Conservation (phyloP, 345 rosid genomes). For the Iberis pinnata region DNA sequence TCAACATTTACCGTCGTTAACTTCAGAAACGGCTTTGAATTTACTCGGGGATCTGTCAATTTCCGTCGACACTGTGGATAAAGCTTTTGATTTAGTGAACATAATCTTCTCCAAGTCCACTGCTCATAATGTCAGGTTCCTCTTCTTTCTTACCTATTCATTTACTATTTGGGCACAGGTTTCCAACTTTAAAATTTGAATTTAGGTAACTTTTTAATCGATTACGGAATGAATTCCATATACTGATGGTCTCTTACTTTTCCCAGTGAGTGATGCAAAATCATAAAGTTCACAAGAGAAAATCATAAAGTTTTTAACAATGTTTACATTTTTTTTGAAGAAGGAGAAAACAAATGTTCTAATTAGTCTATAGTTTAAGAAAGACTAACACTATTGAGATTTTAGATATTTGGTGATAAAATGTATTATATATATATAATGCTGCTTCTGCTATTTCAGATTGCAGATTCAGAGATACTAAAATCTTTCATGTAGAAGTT, state of each 20-base stretch:
- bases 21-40: no score
- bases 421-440: constrained; percentile 10
- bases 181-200: no score
- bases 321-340: not conserved
- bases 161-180: no score
- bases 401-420: constrained; percentile 6
- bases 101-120: no score
- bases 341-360: constrained; percentile 3
- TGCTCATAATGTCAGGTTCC: no score
- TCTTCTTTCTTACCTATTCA: no score
- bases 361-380: constrained; percentile 24
- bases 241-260: not conserved
- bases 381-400: constrained; percentile 14
- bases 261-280: not conserved
- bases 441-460: constrained; percentile 2
- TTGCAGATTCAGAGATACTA: constrained; percentile 1
- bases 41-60: no score
- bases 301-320: constrained; percentile 9
- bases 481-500: constrained; percentile 31
- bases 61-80: no score
- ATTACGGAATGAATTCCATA: not conserved
- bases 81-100: no score
- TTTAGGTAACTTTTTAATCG: no score
- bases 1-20: no score
- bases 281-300: not conserved